Evolutionary conservation across 176 grass and related monocot genomes (phyloP), one percentile per base, ranked within the genome.

Genomic region (Chrysopogon serrulatus): DNA sequence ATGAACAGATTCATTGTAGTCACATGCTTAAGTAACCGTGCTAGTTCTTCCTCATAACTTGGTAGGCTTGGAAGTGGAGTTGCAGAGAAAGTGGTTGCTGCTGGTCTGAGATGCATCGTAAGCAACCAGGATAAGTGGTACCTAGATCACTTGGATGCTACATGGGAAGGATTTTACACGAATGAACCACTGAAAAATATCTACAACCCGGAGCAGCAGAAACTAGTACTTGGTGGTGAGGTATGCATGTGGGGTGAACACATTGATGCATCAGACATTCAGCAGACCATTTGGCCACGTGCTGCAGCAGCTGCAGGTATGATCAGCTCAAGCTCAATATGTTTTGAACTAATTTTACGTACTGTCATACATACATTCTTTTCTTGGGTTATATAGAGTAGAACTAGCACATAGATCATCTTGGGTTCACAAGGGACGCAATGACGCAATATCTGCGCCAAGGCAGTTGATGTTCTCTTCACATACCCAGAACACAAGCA

Each of bases 121-220:
- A 97, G 95, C 92, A 92, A 97, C 86, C 92, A 97, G 78, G 90
- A 97, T 74, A 94, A 94, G 77, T 97, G 95, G 95, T 97, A 97
- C 79, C 90, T 97, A 34, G 95, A 97, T 86, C 90, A 94, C 64
- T 70, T 94, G 78, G 95, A 97, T 83, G 73, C 86, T 40, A 83
- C 74, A 80, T 97, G 95, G 95, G 78, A 94, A 84, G 88, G 78
- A 30, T 94, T 97, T 67, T 97, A 97, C 73, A 72, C 84, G 74
- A 97, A 97, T 68, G 95, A 97, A 62, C 95, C 95, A 59, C 76
- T 94, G 74, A 87, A 64, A 37, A 88, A 94, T 77, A 97, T 97
- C 54, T 60, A 63, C 30, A 94, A 89, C 24, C 92, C 65, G 18
- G 65, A 82, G 31, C 80, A 97, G 36, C 92, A 94, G 82, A 97